Evolutionary conservation across 208 protist species (phyloP), one percentile per base, ranked within the genome.

Genomic region (Jaenimonas drosophilae): DNA sequence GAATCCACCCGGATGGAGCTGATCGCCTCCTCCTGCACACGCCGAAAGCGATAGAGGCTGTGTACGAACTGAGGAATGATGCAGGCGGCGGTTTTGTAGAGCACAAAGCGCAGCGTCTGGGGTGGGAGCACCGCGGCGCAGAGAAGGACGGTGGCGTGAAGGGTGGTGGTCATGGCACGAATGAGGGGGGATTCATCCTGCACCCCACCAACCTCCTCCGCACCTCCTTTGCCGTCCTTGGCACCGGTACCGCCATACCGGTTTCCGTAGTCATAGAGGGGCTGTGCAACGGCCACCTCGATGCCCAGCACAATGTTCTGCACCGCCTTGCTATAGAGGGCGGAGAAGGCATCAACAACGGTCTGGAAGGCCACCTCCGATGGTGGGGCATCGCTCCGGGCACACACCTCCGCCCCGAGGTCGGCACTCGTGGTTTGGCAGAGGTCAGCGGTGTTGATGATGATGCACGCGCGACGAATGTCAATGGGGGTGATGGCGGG

Each of bases 361-460:
- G 68, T 16, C 30, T 86, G 67, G 54, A 93, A 93, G 20, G 56
- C 77, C 27, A 90, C 61, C 40, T 90, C 85, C 12, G 66, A 64
- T 12, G 70, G 48, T 9, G 77, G 70, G 0, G 49, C 75, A 39
- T 90, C 82, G 21, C 67, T 71, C 49, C 74, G 65, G 0, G 69
- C 59, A 25, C 70, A 80, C 38, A 95, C 68, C 47, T 95, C 80
- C 12, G 81, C 73, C 19, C 81, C 78, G 16, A 95, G 70, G 30
- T 76, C 69, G 44, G 71, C 58, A 36, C 61, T 80, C 6, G 78
- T 91, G 9, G 67, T 61, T 26, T 77, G 79, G 29, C 88, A 95
- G 4, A 86, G 50, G 38, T 92, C 83, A 0, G 83, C 81, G 0
- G 88, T 90, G 69, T 95, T 95, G 7, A 86, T 46, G 26, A 95